Percentiles rank a stretch among this genome's conserved stretches.
These are phyloP conservation scores for Schizopora paradoxa DNA, from an alignment of 1,284 basidiomycete species.

Conservation along the genomic window DNA sequence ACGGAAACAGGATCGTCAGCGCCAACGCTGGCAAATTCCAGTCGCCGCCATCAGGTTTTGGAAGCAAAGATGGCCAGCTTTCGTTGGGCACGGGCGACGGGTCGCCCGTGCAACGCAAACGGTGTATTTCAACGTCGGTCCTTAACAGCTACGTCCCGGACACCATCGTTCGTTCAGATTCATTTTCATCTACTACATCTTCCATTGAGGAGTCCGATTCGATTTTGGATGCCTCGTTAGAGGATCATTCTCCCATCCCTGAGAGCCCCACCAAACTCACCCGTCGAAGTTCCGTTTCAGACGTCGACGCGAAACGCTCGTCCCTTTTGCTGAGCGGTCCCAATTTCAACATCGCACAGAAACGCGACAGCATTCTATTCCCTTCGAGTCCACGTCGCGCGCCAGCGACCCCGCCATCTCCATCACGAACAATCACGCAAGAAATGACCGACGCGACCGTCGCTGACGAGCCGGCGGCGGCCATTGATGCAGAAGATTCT, in stretches of 20 bases:
- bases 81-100: background rate
- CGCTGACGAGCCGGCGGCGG: no score
- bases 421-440: no score
- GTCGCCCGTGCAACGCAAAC: slow-evolving; percentile 15
- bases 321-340: background rate
- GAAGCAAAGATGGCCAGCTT: background rate
- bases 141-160: slow-evolving; percentile 1
- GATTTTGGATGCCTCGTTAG: slow-evolving; percentile 2
- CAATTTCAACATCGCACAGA: no score
- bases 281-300: slow-evolving; percentile 8
- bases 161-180: background rate
- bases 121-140: slow-evolving; percentile 14
- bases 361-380: no score
- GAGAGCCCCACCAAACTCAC: background rate
- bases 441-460: no score
- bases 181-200: slow-evolving; percentile 1
- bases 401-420: no score
- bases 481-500: no score
- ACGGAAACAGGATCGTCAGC: slow-evolving; percentile 58
- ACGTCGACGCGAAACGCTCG: slow-evolving; percentile 4
- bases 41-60: background rate
- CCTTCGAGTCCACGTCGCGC: no score
- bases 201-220: background rate
- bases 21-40: background rate
- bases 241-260: background rate